These are phyloP conservation scores for Pichia cactophila DNA, from an alignment of 1,139 yeast genomes.

Conservation along the genomic window DNA sequence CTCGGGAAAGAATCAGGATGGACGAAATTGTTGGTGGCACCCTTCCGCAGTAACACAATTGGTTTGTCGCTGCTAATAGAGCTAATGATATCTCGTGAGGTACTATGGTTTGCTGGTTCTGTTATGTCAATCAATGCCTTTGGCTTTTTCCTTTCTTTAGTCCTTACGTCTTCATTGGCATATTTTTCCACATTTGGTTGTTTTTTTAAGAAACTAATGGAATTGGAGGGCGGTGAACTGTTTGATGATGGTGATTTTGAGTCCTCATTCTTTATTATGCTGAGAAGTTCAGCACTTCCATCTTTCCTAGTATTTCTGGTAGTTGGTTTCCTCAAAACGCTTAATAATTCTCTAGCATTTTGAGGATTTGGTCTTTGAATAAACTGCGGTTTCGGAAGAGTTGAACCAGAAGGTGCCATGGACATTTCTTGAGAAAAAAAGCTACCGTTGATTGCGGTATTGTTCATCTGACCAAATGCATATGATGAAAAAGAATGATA, in stretches of 20 bases:
- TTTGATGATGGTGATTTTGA: not conserved
- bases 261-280: conserved; percentile 5
- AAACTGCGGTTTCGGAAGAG: conserved; percentile 21
- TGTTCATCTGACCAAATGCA: not conserved
- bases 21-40: not conserved
- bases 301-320: conserved; percentile 9
- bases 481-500: conserved; percentile 15
- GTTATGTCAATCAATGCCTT: conserved; percentile 14
- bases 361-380: conserved; percentile 31
- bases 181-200: not conserved
- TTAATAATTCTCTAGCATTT: conserved; percentile 46
- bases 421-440: conserved; percentile 19
- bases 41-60: conserved; percentile 16
- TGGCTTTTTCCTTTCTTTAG: not conserved
- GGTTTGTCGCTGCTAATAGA: conserved; percentile 11
- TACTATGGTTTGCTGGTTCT: conserved; percentile 16
- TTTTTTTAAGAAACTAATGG: conserved; percentile 13
- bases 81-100: conserved; percentile 5
- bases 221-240: not conserved
- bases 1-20: not conserved
- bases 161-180: not conserved
- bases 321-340: conserved; percentile 37
- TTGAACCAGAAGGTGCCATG: conserved; percentile 27
- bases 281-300: conserved; percentile 9
- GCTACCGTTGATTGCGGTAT: conserved; percentile 15